phyloP scores from a whole-genome alignment of 768 basidiomycete genomes.

The Pleurotus platypus region DNA sequence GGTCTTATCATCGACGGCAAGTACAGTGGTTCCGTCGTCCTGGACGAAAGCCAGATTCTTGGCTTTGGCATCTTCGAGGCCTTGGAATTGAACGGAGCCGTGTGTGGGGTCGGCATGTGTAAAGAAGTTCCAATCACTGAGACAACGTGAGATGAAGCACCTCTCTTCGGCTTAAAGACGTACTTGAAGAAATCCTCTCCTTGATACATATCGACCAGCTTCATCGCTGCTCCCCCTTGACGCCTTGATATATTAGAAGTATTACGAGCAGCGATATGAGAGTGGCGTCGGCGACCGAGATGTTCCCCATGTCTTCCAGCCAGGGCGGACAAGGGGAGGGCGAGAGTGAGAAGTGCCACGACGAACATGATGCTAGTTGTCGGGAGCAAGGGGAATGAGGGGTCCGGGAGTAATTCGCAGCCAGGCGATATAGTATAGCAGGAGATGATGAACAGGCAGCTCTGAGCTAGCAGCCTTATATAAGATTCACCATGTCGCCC shows the following conservation, averaged over 20 bases:
- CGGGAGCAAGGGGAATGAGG: too few relatives aligned
- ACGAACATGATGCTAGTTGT: slow-evolving; percentile 8
- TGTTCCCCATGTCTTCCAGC: slow-evolving; percentile 25
- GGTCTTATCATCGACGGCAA: slow-evolving; percentile 61
- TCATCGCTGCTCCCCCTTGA: slow-evolving; percentile 19
- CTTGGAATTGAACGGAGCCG: slow-evolving; percentile 56
- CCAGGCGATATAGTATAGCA: slow-evolving; percentile 4
- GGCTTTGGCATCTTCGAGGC: slow-evolving; percentile 38
- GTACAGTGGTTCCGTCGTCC: slow-evolving; percentile 47
- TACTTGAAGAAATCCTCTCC: slow-evolving; percentile 64
- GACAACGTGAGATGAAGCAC: background rate
- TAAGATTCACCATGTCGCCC: slow-evolving; percentile 7
- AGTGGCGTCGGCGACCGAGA: slow-evolving; percentile 18
- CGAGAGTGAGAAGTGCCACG: slow-evolving; percentile 4
- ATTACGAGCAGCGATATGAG: slow-evolving; percentile 11
- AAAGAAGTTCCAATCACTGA: slow-evolving; percentile 60
- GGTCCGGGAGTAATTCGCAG: background rate
- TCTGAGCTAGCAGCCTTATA: slow-evolving; percentile 2
- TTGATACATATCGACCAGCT: slow-evolving; percentile 29
- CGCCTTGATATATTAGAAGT: slow-evolving; percentile 16
- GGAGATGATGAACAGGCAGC: background rate
- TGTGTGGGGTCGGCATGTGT: slow-evolving; percentile 61
- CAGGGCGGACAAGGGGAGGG: slow-evolving; percentile 18
- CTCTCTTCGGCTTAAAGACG: slow-evolving; percentile 12
- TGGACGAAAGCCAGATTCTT: slow-evolving; percentile 62